Evolutionary conservation across 805 yeast genomes (phyloP).

Genomic region (Kodamaea jinghongensis): DNA sequence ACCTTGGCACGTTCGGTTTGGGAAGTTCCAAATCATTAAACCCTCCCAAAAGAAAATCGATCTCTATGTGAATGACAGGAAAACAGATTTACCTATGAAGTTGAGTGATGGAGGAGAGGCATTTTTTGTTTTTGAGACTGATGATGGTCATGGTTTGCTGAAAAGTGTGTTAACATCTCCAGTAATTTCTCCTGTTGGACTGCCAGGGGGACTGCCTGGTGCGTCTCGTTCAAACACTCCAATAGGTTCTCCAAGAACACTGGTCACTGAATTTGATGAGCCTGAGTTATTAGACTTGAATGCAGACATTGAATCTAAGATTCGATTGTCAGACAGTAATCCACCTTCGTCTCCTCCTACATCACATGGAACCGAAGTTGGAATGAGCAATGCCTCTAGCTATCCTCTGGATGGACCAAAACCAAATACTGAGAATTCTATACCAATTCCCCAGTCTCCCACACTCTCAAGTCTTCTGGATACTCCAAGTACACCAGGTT

Average conservation of each 20-base stretch:
- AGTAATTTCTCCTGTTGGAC: conserved; percentile 62
- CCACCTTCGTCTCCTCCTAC: too few species aligned
- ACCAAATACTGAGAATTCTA: too few species aligned
- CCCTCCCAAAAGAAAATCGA: conserved; percentile 96
- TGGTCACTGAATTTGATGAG: conserved; percentile 12
- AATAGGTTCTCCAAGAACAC: conserved; percentile 4
- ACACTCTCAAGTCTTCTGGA: conserved; percentile 10
- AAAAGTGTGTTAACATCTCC: conserved; percentile 82
- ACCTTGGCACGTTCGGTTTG: conserved; percentile 96
- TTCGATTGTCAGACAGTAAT: conserved; percentile 17
- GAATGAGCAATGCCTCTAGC: too few species aligned
- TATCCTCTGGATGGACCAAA: too few species aligned
- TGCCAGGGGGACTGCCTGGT: conserved; percentile 50
- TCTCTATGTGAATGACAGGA: conserved; percentile 76
- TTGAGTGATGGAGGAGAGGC: conserved; percentile 98
- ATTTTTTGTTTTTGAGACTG: conserved; percentile 90
- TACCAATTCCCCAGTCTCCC: conserved; percentile 3
- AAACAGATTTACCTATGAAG: conserved; percentile 89
- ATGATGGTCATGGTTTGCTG: conserved; percentile 57
- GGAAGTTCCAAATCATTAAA: conserved; percentile 85
- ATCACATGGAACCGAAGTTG: too few species aligned
- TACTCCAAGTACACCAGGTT: conserved; percentile 12
- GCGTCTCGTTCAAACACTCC: conserved; percentile 6
- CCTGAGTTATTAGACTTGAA: conserved; percentile 39
- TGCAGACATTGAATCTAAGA: conserved; percentile 30